These are phyloP conservation scores for Dioscorea cayenensis DNA, from an alignment of 116 monocot species.

Conservation along the genomic window DNA sequence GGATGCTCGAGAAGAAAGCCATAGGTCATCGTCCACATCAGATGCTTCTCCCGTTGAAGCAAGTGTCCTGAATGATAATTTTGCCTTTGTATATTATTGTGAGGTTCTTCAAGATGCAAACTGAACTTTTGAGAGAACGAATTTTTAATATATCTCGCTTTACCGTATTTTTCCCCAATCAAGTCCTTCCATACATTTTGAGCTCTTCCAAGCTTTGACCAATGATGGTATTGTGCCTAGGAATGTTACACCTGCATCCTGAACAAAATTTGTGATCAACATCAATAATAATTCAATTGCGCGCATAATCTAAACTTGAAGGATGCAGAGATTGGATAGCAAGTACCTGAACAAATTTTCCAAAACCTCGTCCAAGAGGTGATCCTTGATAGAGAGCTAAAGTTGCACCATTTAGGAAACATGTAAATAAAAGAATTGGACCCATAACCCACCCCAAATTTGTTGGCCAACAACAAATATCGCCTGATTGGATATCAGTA, in stretches of 20 bases:
- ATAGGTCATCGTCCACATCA: slow-evolving; percentile 79
- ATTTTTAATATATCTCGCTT: not conserved
- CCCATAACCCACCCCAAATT: slow-evolving; percentile 96
- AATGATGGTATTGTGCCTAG: slow-evolving; percentile 87
- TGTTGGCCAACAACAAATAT: slow-evolving; percentile 85
- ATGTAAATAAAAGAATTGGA: slow-evolving; percentile 63
- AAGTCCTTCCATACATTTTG: slow-evolving; percentile 75
- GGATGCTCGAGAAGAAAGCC: slow-evolving; percentile 71
- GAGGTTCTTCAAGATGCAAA: not conserved
- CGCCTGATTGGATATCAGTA: slow-evolving; percentile 49
- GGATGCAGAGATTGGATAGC: not conserved
- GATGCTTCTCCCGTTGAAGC: slow-evolving; percentile 78
- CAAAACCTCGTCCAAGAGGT: slow-evolving; percentile 73
- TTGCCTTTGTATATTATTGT: not conserved
- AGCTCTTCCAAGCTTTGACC: slow-evolving; percentile 86
- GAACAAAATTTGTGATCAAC: slow-evolving; percentile 11
- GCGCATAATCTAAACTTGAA: not conserved
- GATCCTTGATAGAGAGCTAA: slow-evolving; percentile 91
- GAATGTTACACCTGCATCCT: slow-evolving; percentile 87
- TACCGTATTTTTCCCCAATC: slow-evolving; percentile 86
- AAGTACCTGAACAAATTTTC: slow-evolving; percentile 88
- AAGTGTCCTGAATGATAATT: slow-evolving; percentile 43
- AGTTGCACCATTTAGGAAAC: slow-evolving; percentile 67
- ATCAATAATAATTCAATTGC: not conserved
- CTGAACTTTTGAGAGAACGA: not conserved